These are phyloP conservation scores for Fusarium paranaense DNA, from an alignment of 2,329 filamentous ascomycete species.

Conservation along the genomic window DNA sequence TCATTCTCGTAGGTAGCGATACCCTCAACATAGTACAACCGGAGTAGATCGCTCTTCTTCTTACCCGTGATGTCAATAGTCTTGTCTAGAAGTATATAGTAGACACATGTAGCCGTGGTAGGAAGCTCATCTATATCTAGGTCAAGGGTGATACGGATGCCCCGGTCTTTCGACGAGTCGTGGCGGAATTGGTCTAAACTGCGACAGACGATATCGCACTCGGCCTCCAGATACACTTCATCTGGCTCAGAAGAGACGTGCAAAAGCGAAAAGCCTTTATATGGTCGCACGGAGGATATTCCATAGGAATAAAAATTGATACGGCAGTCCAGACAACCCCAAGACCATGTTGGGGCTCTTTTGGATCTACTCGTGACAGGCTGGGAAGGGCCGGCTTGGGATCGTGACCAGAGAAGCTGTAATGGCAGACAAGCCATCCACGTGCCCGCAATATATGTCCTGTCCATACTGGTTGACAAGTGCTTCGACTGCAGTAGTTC, in stretches of 20 bases:
- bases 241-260: neutral
- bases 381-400: neutral
- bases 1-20: neutral
- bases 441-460: neutral
- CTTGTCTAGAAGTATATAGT: neutral
- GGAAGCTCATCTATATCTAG: neutral
- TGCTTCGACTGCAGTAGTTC: neutral
- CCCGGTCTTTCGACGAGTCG: neutral
- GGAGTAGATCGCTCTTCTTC: neutral
- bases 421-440: slow-evolving; percentile 2
- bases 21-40: neutral
- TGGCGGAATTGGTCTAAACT: neutral
- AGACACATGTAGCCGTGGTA: neutral
- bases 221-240: neutral
- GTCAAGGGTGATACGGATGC: neutral
- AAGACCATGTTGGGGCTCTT: neutral
- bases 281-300: neutral
- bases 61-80: neutral
- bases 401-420: neutral
- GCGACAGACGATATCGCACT: neutral
- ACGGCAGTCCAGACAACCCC: neutral
- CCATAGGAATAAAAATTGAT: neutral
- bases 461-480: neutral
- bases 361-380: neutral
- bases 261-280: neutral